phyloP scores from a whole-genome alignment of 495 filamentous ascomycete species.

The Paragyromitra xinjiangensis region DNA sequence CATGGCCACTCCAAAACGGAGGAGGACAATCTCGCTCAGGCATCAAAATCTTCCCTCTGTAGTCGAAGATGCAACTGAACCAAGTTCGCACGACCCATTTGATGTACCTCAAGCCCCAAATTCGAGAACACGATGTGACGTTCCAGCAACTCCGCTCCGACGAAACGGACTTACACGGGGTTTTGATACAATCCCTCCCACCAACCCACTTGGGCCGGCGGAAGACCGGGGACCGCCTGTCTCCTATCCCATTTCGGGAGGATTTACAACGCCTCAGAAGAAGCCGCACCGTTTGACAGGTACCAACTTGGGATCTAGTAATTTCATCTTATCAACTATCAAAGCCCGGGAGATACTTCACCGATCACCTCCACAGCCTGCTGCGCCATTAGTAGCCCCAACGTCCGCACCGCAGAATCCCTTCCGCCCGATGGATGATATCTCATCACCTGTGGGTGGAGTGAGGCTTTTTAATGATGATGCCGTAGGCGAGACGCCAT shows the following conservation, averaged over 20 bases:
- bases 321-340: constrained; percentile 30
- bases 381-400: not conserved
- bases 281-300: constrained; percentile 19
- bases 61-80: constrained; percentile 1
- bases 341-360: constrained; percentile 28
- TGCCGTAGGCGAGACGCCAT: constrained; percentile 35
- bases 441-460: constrained; percentile 43
- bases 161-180: constrained; percentile 5
- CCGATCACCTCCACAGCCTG: constrained; percentile 1
- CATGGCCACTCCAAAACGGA: constrained; percentile 74
- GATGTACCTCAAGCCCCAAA: constrained; percentile 8
- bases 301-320: constrained; percentile 14
- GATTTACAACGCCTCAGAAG: constrained; percentile 48
- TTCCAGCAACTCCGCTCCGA: constrained; percentile 39
- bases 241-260: constrained; percentile 8
- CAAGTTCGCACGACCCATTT: constrained; percentile 21
- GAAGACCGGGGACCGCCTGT: constrained; percentile 7
- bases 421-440: constrained; percentile 6
- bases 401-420: constrained; percentile 20
- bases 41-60: constrained; percentile 21
- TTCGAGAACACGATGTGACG: constrained; percentile 3
- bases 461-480: constrained; percentile 33
- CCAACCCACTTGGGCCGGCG: constrained; percentile 32
- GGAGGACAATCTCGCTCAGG: constrained; percentile 34
- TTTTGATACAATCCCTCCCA: constrained; percentile 44